Base-by-base conservation (phyloP, 257 asterid species). In the Leptodermis oblonga region DNA sequence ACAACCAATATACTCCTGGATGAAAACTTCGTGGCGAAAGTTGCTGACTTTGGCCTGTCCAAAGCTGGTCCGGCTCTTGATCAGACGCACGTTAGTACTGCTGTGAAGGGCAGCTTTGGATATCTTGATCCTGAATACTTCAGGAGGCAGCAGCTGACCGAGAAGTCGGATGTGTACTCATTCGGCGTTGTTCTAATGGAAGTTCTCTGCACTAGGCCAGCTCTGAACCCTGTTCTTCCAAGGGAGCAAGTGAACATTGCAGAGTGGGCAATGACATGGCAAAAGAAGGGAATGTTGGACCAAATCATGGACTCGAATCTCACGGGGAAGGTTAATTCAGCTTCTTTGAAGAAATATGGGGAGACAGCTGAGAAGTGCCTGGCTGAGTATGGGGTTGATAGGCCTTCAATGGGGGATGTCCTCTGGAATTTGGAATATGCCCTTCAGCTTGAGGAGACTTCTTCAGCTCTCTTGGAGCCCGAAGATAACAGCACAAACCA, bases 341-440 rank as follows among this genome's bases (percentile, higher is more conserved):
- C 86, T 41, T 79, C 84, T 12, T 73, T 82, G n/a, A 82, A 82
- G 74, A 82, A 82, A 73, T 82, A 71, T 1, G 84, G 84, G 34
- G 86, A 82, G 71, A 82, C 84, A 41, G 84, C 86, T 20, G 86
- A 79, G 43, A 82, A 82, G 43, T 79, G 86, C 70, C 51, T 82
- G 61, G 80, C 86, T 53, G 86, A 82, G 69, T 67, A 82, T 18
- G 86, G 86, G 30, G 86, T 71, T 70, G 86, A 82, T 41, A 76
- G 86, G 71, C 86, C 86, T 73, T 82, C 86, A 3, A 82, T 82
- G 86, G 86, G 86, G 13, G 86, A 82, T n/a, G 84, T 82, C 17
- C 61, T 82, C 17, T 82, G 86, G 86, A 82, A 82, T 23, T 59
- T 82, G 5, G 86, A 82, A 71, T 82, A 82, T 6, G 81, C 84